These are phyloP conservation scores for Trichoderma polysporum DNA, from an alignment of 2,329 filamentous ascomycete genomes.

Conservation along the genomic window DNA sequence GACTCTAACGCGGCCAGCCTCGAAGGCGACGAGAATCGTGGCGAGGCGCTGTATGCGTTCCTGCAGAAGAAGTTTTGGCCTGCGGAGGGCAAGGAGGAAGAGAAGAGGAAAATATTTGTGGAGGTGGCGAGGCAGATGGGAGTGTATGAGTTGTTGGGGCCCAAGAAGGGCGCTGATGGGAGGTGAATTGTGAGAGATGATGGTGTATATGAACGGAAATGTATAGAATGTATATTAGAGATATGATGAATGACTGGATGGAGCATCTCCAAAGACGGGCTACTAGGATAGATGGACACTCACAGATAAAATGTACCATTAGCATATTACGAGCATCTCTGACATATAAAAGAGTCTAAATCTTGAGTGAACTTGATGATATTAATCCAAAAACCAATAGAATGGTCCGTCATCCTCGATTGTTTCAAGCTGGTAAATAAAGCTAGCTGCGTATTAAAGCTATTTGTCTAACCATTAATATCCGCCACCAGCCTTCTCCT, in stretches of 20 bases:
- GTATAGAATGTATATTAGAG: constrained; percentile 18
- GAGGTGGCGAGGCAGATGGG: constrained; percentile 46
- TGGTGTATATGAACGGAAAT: background rate
- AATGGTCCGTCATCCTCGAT: background rate
- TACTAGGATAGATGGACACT: background rate
- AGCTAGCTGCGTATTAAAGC: background rate
- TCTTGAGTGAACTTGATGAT: background rate
- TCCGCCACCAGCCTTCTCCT: background rate
- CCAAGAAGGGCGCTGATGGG: constrained; percentile 9
- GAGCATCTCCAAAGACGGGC: background rate
- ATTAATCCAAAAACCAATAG: background rate
- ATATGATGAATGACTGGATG: constrained; percentile 10
- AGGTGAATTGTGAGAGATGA: background rate
- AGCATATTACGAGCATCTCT: background rate
- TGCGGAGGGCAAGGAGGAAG: constrained; percentile 25
- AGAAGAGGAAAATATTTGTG: constrained; percentile 31
- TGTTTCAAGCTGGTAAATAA: background rate
- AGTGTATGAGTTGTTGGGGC: constrained; percentile 37
- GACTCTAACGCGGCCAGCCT: constrained; percentile 37
- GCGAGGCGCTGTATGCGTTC: constrained; percentile 44
- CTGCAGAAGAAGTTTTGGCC: constrained; percentile 42
- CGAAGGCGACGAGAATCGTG: constrained; percentile 34
- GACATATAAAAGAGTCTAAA: background rate
- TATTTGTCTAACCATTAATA: background rate
- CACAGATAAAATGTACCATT: constrained; percentile 6